Conservation (phyloP, 768 basidiomycete species). For the Coprinellus aureogranulatus region DNA sequence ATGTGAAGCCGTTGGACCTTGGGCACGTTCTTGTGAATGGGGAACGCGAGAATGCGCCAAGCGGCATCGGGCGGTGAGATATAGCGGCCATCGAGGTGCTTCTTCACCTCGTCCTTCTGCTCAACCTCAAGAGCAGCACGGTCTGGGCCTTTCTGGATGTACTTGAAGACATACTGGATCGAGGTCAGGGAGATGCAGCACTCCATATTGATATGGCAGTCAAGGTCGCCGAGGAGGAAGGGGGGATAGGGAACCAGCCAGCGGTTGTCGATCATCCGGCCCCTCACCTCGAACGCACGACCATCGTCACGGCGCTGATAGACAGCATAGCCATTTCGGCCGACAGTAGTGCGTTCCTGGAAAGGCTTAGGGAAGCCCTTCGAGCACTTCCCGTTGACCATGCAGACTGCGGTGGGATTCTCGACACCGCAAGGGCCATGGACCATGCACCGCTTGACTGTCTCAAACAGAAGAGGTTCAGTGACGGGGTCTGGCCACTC, state of each 20-base stretch:
- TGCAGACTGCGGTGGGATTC: constrained; percentile 35
- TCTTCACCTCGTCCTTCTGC: constrained; percentile 36
- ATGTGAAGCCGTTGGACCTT: constrained; percentile 40
- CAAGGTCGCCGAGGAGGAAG: constrained; percentile 30
- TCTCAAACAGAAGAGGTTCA: constrained; percentile 38
- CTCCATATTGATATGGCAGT: constrained; percentile 54
- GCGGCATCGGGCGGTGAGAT: constrained; percentile 31
- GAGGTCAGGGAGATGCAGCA: constrained; percentile 33
- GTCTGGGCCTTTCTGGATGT: constrained; percentile 50
- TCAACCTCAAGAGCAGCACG: constrained; percentile 31
- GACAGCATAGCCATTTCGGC: constrained; percentile 38
- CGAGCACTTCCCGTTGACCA: constrained; percentile 39
- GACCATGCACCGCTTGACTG: constrained; percentile 41
- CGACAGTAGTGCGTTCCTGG: constrained; percentile 28
- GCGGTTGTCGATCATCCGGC: constrained; percentile 30
- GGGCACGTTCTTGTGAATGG: constrained; percentile 34
- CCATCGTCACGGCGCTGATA: constrained; percentile 37
- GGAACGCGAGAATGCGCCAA: constrained; percentile 33
- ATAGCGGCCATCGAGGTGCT: constrained; percentile 38
- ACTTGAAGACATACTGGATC: constrained; percentile 49
- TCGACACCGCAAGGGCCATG: constrained; percentile 46
- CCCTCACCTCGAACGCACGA: constrained; percentile 25
- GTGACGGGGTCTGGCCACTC: constrained; percentile 39
- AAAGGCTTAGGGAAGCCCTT: constrained; percentile 47
- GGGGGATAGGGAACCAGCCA: constrained; percentile 43